A percentile compares a stretch with the other conserved stretches of the same genome.
Evolutionary conservation across 768 basidiomycete genomes (phyloP).

Genomic region (Glaciozyma antarctica): DNA sequence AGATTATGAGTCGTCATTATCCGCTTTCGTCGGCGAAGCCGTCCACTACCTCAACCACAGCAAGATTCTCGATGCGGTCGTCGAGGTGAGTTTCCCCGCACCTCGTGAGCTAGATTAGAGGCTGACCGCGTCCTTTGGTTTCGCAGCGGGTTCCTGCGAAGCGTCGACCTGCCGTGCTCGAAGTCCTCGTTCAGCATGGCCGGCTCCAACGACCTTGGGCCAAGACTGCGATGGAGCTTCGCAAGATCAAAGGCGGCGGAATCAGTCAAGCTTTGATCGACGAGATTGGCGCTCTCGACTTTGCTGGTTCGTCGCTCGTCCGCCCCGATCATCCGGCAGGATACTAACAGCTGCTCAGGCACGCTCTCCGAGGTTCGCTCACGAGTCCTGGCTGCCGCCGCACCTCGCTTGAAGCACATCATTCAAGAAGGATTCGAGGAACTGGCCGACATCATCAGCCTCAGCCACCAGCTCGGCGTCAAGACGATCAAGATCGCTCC

Average conservation of each 20-base stretch:
- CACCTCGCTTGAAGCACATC: slow-evolving; percentile 24
- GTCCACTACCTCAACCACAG: slow-evolving; percentile 34
- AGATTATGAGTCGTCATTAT: slow-evolving; percentile 26
- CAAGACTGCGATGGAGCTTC: slow-evolving; percentile 31
- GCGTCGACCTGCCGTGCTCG: slow-evolving; percentile 25
- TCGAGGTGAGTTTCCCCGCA: slow-evolving; percentile 16
- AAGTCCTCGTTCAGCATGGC: slow-evolving; percentile 32
- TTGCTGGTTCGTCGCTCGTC: slow-evolving; percentile 24
- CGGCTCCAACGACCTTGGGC: slow-evolving; percentile 18
- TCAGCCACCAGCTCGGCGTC: slow-evolving; percentile 33
- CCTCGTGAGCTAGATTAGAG: not conserved
- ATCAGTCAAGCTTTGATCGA: slow-evolving; percentile 30
- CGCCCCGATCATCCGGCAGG: not conserved
- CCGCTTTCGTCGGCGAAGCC: slow-evolving; percentile 25
- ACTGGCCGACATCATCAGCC: slow-evolving; percentile 27
- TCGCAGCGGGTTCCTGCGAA: slow-evolving; percentile 15
- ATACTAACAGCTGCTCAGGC: slow-evolving; percentile 5
- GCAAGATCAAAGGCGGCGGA: slow-evolving; percentile 25
- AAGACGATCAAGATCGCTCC: slow-evolving; percentile 34
- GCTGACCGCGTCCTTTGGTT: no score
- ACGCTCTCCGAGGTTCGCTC: slow-evolving; percentile 24
- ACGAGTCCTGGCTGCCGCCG: slow-evolving; percentile 17
- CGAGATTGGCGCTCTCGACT: slow-evolving; percentile 25
- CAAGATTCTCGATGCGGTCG: slow-evolving; percentile 33
- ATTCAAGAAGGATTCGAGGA: slow-evolving; percentile 32